Evolutionary conservation across 495 filamentous ascomycete species (phyloP).

Genomic region (Neurospora sublineolata): DNA sequence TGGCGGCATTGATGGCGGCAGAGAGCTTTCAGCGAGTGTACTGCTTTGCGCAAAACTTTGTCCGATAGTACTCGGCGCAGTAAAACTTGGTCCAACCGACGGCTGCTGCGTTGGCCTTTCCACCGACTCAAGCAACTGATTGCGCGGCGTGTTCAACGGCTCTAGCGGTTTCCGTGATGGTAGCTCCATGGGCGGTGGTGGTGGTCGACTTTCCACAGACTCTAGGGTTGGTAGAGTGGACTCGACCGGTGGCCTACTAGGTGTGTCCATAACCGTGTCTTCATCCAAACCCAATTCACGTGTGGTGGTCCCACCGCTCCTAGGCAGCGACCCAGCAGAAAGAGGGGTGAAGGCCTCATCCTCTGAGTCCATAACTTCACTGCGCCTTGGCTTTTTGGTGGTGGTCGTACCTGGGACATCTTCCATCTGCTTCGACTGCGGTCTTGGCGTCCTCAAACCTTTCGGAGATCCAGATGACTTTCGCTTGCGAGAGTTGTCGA

Average conservation of each 20-base stretch:
- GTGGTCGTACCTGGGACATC: neutral
- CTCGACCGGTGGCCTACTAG: neutral
- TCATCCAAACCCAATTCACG: slow-evolving; percentile 10
- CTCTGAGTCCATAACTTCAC: slow-evolving; percentile 38
- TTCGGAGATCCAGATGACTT: neutral
- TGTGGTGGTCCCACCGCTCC: neutral
- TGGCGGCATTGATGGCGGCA: neutral
- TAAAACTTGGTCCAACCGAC: neutral
- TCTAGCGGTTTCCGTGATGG: neutral
- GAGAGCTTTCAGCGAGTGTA: neutral
- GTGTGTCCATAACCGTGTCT: neutral
- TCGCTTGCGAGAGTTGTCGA: neutral
- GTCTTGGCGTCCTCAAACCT: neutral
- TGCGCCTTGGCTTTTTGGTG: slow-evolving; percentile 6
- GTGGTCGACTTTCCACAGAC: neutral
- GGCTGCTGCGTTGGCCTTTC: neutral
- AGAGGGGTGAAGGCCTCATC: slow-evolving; percentile 31
- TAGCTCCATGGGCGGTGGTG: neutral
- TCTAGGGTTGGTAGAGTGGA: neutral
- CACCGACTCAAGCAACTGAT: neutral
- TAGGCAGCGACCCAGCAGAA: neutral
- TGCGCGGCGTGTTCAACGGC: neutral
- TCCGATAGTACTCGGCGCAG: neutral
- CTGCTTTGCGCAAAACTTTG: neutral
- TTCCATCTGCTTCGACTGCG: neutral